These are phyloP conservation scores for Phtheirospermum japonicum DNA, from an alignment of 257 asterid species.

Conservation along the genomic window DNA sequence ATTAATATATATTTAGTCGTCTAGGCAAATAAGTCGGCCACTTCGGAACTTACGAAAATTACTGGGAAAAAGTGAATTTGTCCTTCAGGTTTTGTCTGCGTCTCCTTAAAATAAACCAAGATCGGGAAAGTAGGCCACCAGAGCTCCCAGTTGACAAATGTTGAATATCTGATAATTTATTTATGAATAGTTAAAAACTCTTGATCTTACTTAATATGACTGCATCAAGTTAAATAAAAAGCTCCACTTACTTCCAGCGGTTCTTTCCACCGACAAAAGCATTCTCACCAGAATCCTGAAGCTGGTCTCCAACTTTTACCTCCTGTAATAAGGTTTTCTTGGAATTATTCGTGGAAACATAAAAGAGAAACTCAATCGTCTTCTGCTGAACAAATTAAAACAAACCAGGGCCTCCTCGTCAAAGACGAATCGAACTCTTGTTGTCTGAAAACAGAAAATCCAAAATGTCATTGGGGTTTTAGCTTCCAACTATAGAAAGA, in stretches of 20 bases:
- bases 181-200: neutral
- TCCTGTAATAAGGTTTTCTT: conserved; percentile 48
- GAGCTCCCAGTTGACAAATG: conserved; percentile 93
- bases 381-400: conserved; percentile 9
- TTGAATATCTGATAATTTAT: conserved; percentile 55
- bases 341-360: conserved; percentile 6
- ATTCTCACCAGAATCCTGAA: conserved; percentile 83
- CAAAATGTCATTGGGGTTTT: conserved; percentile 1
- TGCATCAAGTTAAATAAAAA: neutral
- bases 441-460: conserved; percentile 51
- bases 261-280: conserved; percentile 91
- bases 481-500: conserved; percentile 18
- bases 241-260: conserved; percentile 86
- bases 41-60: conserved; percentile 57
- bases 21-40: conserved; percentile 23
- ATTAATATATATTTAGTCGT: neutral
- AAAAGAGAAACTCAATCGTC: neutral
- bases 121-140: conserved; percentile 97
- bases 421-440: conserved; percentile 88
- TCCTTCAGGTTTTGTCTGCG: conserved; percentile 85
- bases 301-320: conserved; percentile 82
- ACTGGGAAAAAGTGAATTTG: conserved; percentile 77
- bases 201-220: too few relatives aligned
- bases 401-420: conserved; percentile 83
- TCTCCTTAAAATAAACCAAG: conserved; percentile 90